These are phyloP conservation scores for Gossypium mustelinum DNA, from an alignment of 345 rosid genomes.

Conservation along the genomic window DNA sequence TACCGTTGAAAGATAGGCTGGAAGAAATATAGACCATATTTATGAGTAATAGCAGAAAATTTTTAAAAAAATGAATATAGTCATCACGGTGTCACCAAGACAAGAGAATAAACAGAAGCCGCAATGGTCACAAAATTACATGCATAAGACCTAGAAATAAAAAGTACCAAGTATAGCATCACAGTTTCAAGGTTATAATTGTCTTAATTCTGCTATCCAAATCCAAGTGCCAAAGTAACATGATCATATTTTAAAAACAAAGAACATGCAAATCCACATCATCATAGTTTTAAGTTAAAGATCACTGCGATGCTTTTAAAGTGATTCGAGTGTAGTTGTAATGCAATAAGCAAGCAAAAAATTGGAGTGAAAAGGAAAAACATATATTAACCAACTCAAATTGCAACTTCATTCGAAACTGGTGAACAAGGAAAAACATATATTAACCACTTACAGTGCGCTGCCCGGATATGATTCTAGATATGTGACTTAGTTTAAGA, in stretches of 20 bases:
- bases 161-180: not conserved
- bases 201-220: not conserved
- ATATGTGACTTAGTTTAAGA: constrained; percentile 81
- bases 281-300: not conserved
- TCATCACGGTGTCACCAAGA: constrained; percentile 7
- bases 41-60: constrained; percentile 27
- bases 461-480: constrained; percentile 90
- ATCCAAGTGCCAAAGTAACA: not conserved
- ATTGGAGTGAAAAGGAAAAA: not conserved
- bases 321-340: not conserved
- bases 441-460: constrained; percentile 75
- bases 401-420: not conserved
- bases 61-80: not conserved
- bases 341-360: not conserved
- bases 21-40: constrained; percentile 20
- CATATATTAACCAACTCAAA: not conserved
- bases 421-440: not conserved
- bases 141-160: not conserved
- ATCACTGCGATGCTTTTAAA: not conserved
- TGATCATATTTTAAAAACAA: not conserved
- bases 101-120: not conserved
- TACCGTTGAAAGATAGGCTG: constrained; percentile 97
- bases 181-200: not conserved
- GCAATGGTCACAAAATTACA: constrained; percentile 9
- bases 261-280: not conserved